These are phyloP conservation scores for Apiotrichum mycotoxinovorans DNA, from an alignment of 1,284 basidiomycete genomes.

Conservation along the genomic window DNA sequence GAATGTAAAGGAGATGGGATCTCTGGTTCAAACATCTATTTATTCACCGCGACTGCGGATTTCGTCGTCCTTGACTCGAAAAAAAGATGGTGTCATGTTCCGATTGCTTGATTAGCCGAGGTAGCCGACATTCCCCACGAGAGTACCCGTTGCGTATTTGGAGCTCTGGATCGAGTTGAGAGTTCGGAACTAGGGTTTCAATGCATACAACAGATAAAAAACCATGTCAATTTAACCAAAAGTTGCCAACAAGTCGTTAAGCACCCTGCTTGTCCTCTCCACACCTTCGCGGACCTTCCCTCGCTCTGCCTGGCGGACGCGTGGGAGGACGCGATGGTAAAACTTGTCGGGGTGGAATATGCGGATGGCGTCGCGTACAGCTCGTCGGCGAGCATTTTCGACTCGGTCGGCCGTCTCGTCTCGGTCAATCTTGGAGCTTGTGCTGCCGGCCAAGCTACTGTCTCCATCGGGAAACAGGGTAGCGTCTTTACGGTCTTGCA, in stretches of 20 bases:
- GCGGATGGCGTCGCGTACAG: conserved; percentile 60
- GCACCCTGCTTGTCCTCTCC: conserved; percentile 47
- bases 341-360: conserved; percentile 74
- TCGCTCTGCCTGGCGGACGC: conserved; percentile 59
- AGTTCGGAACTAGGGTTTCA: not conserved
- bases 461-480: conserved; percentile 12
- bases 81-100: no score
- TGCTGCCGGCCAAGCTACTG: not conserved
- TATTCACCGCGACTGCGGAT: no score
- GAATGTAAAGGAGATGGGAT: no score
- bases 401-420: conserved; percentile 50
- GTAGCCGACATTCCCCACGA: no score
- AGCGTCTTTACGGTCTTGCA: conserved; percentile 34
- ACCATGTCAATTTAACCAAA: not conserved
- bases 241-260: conserved; percentile 24
- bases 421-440: not conserved
- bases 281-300: conserved; percentile 61
- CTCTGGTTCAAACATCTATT: no score
- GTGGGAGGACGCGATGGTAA: conserved; percentile 58
- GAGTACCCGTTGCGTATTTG: no score
- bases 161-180: no score
- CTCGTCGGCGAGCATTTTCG: conserved; percentile 38
- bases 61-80: no score
- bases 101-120: no score
- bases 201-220: not conserved